A percentile compares a stretch with the other conserved stretches of the same genome.
phyloP scores from a whole-genome alignment of 768 basidiomycete species.

The Austroboletus festivus region DNA sequence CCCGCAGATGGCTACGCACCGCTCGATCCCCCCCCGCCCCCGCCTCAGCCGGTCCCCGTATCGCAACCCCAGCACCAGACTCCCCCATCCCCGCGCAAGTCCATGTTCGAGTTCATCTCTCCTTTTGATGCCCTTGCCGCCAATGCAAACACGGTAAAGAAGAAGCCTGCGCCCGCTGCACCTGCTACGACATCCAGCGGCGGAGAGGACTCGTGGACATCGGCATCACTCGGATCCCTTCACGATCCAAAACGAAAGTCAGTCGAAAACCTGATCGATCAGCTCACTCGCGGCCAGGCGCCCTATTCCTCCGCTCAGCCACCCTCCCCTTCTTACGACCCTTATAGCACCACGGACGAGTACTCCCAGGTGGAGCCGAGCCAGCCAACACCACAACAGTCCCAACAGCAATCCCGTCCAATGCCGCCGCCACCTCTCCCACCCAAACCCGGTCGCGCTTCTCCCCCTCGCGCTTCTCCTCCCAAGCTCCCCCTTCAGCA shows the following conservation, averaged over 20 bases:
- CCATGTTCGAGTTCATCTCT: conserved; percentile 83
- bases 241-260: conserved; percentile 72
- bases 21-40: conserved; percentile 15
- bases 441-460: conserved; percentile 47
- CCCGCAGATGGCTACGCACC: neutral
- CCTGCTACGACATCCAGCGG: conserved; percentile 39
- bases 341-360: conserved; percentile 41
- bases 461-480: conserved; percentile 64
- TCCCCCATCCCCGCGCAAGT: conserved; percentile 69
- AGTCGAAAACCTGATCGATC: conserved; percentile 77
- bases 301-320: conserved; percentile 37
- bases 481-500: conserved; percentile 56
- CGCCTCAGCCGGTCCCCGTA: conserved; percentile 19
- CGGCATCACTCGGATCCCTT: conserved; percentile 28
- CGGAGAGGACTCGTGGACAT: conserved; percentile 61
- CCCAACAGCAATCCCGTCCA: conserved; percentile 36
- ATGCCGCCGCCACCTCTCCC: conserved; percentile 57
- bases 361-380: conserved; percentile 42
- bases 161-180: conserved; percentile 62
- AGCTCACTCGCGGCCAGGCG: conserved; percentile 51
- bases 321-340: conserved; percentile 33
- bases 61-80: conserved; percentile 40
- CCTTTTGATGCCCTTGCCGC: conserved; percentile 78
- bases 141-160: conserved; percentile 49
- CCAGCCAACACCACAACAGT: conserved; percentile 19